Percentiles rank a stretch among this genome's conserved stretches.
Conservation (phyloP, 2,329 filamentous ascomycete species). For the Tolypocladium amazonense region DNA sequence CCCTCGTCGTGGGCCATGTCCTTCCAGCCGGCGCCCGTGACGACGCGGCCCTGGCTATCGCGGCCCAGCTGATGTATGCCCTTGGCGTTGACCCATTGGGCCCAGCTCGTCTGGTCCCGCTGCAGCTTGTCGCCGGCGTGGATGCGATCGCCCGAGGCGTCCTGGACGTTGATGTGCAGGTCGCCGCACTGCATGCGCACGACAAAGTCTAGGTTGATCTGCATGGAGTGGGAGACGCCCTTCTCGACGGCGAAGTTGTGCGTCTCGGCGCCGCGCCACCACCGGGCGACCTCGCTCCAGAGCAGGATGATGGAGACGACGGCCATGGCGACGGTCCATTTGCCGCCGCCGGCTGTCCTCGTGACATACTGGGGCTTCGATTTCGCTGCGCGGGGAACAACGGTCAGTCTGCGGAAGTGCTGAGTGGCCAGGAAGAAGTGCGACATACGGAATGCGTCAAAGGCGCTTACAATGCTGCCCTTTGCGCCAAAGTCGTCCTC, state of each 20-base stretch:
- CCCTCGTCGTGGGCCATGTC: constrained; percentile 44
- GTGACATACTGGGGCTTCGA: constrained; percentile 89
- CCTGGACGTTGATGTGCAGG: constrained; percentile 94
- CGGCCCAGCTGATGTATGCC: constrained; percentile 51
- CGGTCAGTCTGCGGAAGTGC: not conserved
- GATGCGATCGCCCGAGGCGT: constrained; percentile 86
- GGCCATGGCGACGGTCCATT: constrained; percentile 82
- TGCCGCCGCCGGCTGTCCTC: constrained; percentile 74
- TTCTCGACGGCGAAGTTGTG: constrained; percentile 94
- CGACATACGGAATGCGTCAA: constrained; percentile 87
- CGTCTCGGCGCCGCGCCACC: constrained; percentile 74
- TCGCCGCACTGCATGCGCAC: constrained; percentile 79
- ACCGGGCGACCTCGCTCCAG: constrained; percentile 66
- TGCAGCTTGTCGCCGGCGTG: constrained; percentile 65
- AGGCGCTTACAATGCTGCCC: constrained; percentile 65
- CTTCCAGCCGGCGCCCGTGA: constrained; percentile 49
- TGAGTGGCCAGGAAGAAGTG: not conserved
- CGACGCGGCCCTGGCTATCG: constrained; percentile 42
- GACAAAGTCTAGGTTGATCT: constrained; percentile 94
- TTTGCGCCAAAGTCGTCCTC: constrained; percentile 75
- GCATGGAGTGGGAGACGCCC: constrained; percentile 73
- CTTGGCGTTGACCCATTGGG: constrained; percentile 65
- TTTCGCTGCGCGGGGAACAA: constrained; percentile 53
- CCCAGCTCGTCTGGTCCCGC: constrained; percentile 71
- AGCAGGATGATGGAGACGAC: constrained; percentile 65